Evolutionary conservation across 2,329 filamentous ascomycete genomes (phyloP).

Genomic region (Penicillium sp.): DNA sequence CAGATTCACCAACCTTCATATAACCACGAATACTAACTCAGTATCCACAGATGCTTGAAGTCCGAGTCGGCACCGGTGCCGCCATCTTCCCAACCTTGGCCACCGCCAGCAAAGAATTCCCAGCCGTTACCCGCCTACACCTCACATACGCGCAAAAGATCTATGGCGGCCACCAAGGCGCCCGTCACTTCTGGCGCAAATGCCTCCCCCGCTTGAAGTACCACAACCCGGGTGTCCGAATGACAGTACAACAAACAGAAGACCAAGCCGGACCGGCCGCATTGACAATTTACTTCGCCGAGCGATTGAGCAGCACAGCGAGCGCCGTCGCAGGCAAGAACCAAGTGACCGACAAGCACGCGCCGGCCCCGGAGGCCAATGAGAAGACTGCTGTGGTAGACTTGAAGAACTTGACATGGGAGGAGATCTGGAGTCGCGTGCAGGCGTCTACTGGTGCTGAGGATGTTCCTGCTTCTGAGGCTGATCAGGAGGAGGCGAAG

Average conservation of each 20-base stretch:
- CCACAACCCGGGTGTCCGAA: conserved; percentile 82
- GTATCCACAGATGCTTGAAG: conserved; percentile 61
- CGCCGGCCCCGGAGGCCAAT: conserved; percentile 29
- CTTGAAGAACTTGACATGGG: conserved; percentile 38
- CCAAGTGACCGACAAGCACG: conserved; percentile 32
- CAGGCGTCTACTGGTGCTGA: conserved; percentile 41
- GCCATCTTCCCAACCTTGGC: conserved; percentile 63
- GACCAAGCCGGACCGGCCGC: conserved; percentile 47
- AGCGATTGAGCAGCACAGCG: conserved; percentile 29
- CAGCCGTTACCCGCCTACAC: conserved; percentile 43
- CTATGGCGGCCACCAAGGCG: conserved; percentile 39
- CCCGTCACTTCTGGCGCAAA: conserved; percentile 83
- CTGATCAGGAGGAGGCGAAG: conserved; percentile 36
- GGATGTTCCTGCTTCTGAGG: conserved; percentile 32
- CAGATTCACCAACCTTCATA: neutral
- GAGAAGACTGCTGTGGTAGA: conserved; percentile 39
- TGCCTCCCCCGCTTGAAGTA: conserved; percentile 86
- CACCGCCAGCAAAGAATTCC: conserved; percentile 33
- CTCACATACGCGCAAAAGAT: conserved; percentile 46
- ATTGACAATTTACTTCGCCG: conserved; percentile 45
- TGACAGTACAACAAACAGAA: conserved; percentile 71
- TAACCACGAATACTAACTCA: neutral
- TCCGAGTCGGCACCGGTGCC: conserved; percentile 80
- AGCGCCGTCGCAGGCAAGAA: conserved; percentile 21
- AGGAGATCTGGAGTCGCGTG: conserved; percentile 45